These are phyloP conservation scores for Starmerella vaccinii DNA, from an alignment of 805 yeast species.

Conservation along the genomic window DNA sequence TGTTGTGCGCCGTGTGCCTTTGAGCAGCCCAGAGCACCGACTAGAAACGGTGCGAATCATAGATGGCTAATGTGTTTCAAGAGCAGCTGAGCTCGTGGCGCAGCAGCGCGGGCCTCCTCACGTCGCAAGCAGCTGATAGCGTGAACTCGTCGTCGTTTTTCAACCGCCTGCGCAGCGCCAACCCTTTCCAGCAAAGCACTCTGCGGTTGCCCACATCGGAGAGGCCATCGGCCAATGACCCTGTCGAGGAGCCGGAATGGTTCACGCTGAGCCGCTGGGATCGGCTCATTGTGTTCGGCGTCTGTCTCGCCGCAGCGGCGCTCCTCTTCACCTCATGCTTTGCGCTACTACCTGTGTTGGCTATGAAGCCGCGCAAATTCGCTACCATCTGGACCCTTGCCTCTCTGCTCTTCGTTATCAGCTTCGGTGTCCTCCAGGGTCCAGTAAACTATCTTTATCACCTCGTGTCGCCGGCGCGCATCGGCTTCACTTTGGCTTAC, in stretches of 20 bases:
- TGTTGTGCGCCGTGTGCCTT: not conserved
- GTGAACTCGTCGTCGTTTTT: constrained; percentile 23
- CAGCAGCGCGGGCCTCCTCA: constrained; percentile 19
- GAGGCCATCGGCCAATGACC: constrained; percentile 22
- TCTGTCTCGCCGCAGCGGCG: constrained; percentile 65
- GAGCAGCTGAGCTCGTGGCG: constrained; percentile 31
- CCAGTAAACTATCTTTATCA: constrained; percentile 72
- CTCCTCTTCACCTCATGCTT: constrained; percentile 75
- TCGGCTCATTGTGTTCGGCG: constrained; percentile 62
- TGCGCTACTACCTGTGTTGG: constrained; percentile 77
- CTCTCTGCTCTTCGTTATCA: constrained; percentile 69
- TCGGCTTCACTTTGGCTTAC: constrained; percentile 71
- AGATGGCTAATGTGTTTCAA: constrained; percentile 28
- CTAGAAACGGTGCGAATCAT: not conserved
- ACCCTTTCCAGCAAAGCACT: constrained; percentile 25
- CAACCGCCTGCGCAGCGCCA: constrained; percentile 21
- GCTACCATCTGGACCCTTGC: constrained; percentile 85
- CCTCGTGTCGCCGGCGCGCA: constrained; percentile 60
- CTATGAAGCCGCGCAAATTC: constrained; percentile 82
- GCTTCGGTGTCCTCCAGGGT: constrained; percentile 88
- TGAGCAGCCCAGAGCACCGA: not conserved
- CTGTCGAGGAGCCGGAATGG: constrained; percentile 34
- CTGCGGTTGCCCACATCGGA: constrained; percentile 26
- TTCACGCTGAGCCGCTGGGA: constrained; percentile 57
- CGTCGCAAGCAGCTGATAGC: constrained; percentile 22